Base-by-base conservation (phyloP, 2,329 filamentous ascomycete species). In the Fonsecaea nubica region DNA sequence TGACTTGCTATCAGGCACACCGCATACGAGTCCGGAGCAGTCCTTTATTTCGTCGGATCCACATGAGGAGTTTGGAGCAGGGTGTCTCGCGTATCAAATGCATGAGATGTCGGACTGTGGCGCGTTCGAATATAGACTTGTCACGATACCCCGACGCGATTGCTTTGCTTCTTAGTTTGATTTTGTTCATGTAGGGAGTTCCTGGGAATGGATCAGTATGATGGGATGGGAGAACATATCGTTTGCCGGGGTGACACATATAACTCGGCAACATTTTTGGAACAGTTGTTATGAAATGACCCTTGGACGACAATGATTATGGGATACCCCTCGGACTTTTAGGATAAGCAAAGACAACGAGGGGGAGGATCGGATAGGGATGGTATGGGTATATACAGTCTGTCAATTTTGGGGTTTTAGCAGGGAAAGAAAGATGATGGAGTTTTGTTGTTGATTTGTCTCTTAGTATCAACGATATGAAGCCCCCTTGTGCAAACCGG, bases 251-350 rank as follows among this genome's bases (percentile, higher is more conserved):
- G 30, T 42, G 18, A 35, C 10, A 54, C 35, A 18, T 35, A 3
- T 25, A 25, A 25, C 52, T n/a, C n/a, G 54, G 62, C 59, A 66
- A 63, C 35, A 13, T 15, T 59, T 35, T 25, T 25, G 58, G 48
- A 45, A 54, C 64, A 63, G 48, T 62, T 52, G 58, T 66, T 58
- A 64, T 60, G 56, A 50, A 36, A 40, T 35, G 40, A 61, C 55
- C 52, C 40, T 55, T 38, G 66, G 60, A 66, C 60, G 61, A 69
- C 59, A 63, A 66, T 59, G n/a, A 63, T 9, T 66, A 25, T 64
- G 21, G 58, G 52, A 66, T 67, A 66, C 67, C 64, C 64, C 54
- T 66, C 58, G 38, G 45, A 38, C 36, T 60, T 52, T 15, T 30
- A 25, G 45, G 18, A 50, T 25, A 50, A 50, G 45, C 45, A 50